phyloP scores from a whole-genome alignment of 1,284 basidiomycete genomes.

The Apiotrichum mycotoxinovorans region DNA sequence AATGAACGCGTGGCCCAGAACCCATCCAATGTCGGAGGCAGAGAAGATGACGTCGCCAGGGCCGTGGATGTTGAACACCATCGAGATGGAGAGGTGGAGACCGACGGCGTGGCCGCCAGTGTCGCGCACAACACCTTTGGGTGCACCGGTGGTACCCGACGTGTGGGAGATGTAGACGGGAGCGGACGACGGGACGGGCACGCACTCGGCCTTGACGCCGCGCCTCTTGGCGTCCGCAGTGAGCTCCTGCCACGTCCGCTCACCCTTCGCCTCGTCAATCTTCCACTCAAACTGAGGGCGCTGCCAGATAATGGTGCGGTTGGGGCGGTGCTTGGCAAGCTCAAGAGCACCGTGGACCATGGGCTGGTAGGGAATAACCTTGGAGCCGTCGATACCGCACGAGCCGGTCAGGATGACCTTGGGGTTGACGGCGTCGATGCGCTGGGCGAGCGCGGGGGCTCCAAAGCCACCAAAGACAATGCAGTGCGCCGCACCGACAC shows the following conservation, averaged over 20 bases:
- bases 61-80: conserved; percentile 83
- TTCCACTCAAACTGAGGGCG: conserved; percentile 42
- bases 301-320: conserved; percentile 88
- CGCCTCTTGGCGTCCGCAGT: conserved; percentile 12
- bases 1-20: conserved; percentile 94
- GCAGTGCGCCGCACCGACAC: conserved; percentile 92
- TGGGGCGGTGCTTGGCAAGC: conserved; percentile 4
- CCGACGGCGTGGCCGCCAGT: conserved; percentile 87
- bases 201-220: conserved; percentile 11
- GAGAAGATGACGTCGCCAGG: conserved; percentile 26
- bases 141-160: conserved; percentile 88
- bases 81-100: conserved; percentile 79
- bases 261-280: conserved; percentile 10
- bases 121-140: conserved; percentile 92
- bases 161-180: conserved; percentile 57
- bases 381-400: conserved; percentile 30
- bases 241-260: conserved; percentile 16
- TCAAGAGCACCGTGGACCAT: conserved; percentile 10
- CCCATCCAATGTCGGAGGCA: conserved; percentile 97
- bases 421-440: conserved; percentile 77
- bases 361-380: conserved; percentile 18
- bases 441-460: conserved; percentile 85
- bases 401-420: conserved; percentile 87
- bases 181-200: conserved; percentile 14
- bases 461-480: conserved; percentile 97